Percentiles rank a stretch among this genome's conserved stretches.
Evolutionary conservation across 2,329 filamentous ascomycete species (phyloP).

Genomic region (Hymenoscyphus infarciens): DNA sequence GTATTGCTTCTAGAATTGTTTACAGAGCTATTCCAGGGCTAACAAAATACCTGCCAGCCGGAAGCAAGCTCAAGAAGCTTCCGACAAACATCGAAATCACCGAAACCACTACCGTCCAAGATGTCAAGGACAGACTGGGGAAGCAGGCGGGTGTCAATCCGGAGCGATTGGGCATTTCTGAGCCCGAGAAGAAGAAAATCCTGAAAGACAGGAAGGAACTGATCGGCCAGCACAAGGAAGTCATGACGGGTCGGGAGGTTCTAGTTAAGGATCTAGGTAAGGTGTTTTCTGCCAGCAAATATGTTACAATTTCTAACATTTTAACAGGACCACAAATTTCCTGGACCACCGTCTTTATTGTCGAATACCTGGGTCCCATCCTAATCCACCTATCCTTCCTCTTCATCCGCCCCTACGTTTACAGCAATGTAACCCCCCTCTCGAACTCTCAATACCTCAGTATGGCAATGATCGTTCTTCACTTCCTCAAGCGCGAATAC

Average conservation of each 20-base stretch:
- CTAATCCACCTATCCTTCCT: conserved; percentile 76
- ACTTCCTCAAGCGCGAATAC: conserved; percentile 93
- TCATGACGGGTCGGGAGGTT: conserved; percentile 53
- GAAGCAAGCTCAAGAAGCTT: conserved; percentile 42
- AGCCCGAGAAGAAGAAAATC: conserved; percentile 58
- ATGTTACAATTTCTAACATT: conserved; percentile 23
- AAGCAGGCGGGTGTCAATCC: conserved; percentile 50
- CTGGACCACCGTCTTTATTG: conserved; percentile 90
- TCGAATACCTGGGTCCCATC: conserved; percentile 92
- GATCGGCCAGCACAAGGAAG: conserved; percentile 46
- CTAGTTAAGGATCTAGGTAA: conserved; percentile 92
- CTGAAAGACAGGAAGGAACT: conserved; percentile 59
- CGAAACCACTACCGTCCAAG: conserved; percentile 52
- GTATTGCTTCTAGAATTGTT: neutral
- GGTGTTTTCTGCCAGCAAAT: conserved; percentile 26
- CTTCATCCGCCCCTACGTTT: conserved; percentile 68
- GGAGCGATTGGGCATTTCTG: conserved; percentile 61
- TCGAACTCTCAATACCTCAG: conserved; percentile 67
- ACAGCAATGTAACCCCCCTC: conserved; percentile 53
- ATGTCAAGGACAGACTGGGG: conserved; percentile 55
- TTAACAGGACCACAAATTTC: conserved; percentile 74
- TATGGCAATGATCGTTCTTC: conserved; percentile 69
- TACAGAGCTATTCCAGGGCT: neutral
- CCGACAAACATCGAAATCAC: conserved; percentile 49
- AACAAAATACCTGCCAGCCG: conserved; percentile 21